Base-by-base conservation (phyloP, 768 basidiomycete genomes). In the Crucibulum laeve region DNA sequence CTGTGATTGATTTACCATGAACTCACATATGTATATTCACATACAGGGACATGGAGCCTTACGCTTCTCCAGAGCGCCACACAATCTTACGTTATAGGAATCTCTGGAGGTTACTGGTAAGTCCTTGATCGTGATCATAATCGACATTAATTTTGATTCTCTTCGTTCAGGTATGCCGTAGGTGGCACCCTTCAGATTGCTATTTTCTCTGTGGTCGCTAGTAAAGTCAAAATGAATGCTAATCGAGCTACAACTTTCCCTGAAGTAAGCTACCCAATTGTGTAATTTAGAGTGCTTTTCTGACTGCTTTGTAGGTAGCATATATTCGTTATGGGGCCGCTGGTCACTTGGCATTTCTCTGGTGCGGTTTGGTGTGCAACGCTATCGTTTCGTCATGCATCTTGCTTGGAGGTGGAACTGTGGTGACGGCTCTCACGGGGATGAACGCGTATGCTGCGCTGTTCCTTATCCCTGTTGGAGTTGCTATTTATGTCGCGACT, bases 401-500 rank as follows among this genome's bases (percentile, higher is more conserved):
- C 13, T 53, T 71, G 3, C 54, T 73, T 4, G 69, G 70, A 4
- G 69, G 64, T 5, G 61, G 63, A 10, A 58, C 65, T 6, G 64
- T 64, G 6, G 64, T 72, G 22, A 63, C 61, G 43, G 58, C 65
- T 1, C 51, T 72, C 26, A 69, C 69, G 15, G 68, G 67, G 5
- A 69, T 68, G 57, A 65, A 64, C 40, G 54, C 62, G 19, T 61
- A 63, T 44, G 69, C 69, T 1, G 64, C 67, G 8, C 56, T 60
- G 26, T 65, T 68, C 54, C 56, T 73, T 10, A 61, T 71, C n/a
- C 70, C 70, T 1, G 47, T 70, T 5, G 66, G 64, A 6, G 67
- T 71, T 18, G 60, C 59, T 18, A 54, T 64, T 21, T 71, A 72
- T 46, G 66, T 66, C 22, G 53, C 51, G 7, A 49, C 51, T 15